phyloP scores from a whole-genome alignment of 768 basidiomycete genomes.

The Pulveroboletus sp. region DNA sequence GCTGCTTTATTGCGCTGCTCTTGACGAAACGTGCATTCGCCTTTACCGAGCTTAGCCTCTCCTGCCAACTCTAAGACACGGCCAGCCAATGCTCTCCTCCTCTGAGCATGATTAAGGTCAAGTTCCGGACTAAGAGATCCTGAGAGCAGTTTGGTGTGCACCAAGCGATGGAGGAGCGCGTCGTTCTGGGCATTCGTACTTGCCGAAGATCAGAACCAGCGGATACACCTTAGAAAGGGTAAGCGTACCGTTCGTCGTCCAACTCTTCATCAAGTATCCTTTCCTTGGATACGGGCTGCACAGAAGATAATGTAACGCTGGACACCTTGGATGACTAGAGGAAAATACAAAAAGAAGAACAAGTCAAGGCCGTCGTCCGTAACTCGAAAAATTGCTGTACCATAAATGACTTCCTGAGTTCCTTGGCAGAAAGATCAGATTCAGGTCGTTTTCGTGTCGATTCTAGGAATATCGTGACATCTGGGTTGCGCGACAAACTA shows the following conservation, averaged over 20 bases:
- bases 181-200: constrained; percentile 79
- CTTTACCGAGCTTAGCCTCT: constrained; percentile 65
- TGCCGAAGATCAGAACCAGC: constrained; percentile 2
- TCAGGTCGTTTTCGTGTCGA: constrained; percentile 20
- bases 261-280: constrained; percentile 34
- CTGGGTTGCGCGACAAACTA: constrained; percentile 31
- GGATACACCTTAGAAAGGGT: background rate
- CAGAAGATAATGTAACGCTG: constrained; percentile 38
- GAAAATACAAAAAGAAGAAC: constrained; percentile 8
- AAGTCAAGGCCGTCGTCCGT: background rate
- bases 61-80: constrained; percentile 72
- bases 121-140: constrained; percentile 64
- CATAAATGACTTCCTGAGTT: constrained; percentile 70
- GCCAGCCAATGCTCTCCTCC: constrained; percentile 70
- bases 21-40: constrained; percentile 56
- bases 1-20: constrained; percentile 66
- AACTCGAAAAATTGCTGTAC: constrained; percentile 33
- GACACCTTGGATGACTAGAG: constrained; percentile 73
- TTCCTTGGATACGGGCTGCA: constrained; percentile 17
- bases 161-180: constrained; percentile 67
- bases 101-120: constrained; percentile 58
- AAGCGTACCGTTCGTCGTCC: constrained; percentile 53
- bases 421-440: constrained; percentile 28
- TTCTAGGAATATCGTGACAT: constrained; percentile 58
- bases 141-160: constrained; percentile 76